phyloP scores from a whole-genome alignment of 306 rosid genomes.

The Begonia masoniana region DNA sequence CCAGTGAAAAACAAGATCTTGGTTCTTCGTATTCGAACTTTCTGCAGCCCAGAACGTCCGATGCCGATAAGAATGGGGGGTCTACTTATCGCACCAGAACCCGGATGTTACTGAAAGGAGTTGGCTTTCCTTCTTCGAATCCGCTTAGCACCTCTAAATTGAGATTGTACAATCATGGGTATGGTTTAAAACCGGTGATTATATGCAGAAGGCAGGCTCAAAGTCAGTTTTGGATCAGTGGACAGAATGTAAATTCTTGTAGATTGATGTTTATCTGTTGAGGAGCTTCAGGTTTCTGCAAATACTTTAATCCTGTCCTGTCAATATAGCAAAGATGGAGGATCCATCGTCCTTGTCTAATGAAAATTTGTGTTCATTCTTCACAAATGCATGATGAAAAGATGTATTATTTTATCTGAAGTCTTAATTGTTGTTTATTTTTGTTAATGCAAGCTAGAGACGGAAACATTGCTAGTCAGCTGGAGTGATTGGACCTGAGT shows the following conservation, averaged over 20 bases:
- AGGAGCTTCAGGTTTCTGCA: constrained; percentile 12
- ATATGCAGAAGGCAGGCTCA: constrained; percentile 33
- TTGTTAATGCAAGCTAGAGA: no score
- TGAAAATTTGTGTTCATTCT: no score
- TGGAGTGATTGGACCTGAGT: no score
- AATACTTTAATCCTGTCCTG: no score
- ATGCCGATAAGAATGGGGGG: constrained; percentile 29
- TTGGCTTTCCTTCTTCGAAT: constrained; percentile 19
- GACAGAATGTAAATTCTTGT: constrained; percentile 35
- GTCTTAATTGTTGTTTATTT: no score
- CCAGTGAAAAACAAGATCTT: constrained; percentile 26
- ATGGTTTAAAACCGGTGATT: constrained; percentile 27
- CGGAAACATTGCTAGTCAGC: no score
- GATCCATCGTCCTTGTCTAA: no score
- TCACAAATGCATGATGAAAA: no score
- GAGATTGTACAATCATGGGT: constrained; percentile 21
- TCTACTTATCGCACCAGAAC: constrained; percentile 36
- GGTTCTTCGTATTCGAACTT: constrained; percentile 28
- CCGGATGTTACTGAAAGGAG: constrained; percentile 29
- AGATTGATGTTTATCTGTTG: constrained; percentile 37
- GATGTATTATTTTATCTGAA: no score
- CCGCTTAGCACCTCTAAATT: constrained; percentile 20
- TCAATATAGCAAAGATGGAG: no score
- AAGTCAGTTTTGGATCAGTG: constrained; percentile 22
- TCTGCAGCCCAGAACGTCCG: constrained; percentile 29